Conservation (phyloP, 1,284 basidiomycete species). For the Trichosporon faecale region DNA sequence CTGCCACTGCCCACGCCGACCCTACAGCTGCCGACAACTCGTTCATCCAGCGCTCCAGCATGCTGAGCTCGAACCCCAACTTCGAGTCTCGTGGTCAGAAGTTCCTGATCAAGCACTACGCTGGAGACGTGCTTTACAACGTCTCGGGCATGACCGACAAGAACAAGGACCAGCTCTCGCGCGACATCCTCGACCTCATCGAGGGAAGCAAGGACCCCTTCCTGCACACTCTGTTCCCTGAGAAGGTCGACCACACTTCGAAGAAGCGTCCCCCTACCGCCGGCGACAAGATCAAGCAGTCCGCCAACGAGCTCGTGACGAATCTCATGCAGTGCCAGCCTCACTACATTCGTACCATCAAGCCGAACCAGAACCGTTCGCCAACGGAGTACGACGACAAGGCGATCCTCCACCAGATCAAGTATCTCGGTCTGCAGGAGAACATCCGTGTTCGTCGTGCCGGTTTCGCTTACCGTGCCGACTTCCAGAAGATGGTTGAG, state of each 20-base stretch:
- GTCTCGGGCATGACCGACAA: constrained; percentile 99
- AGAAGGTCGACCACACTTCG: constrained; percentile 90
- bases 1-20: constrained; percentile 96
- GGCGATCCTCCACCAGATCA: constrained; percentile 96
- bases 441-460: constrained; percentile 96
- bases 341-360: constrained; percentile 98
- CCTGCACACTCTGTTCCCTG: constrained; percentile 85
- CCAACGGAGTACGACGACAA: constrained; percentile 88
- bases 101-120: constrained; percentile 90
- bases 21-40: constrained; percentile 94
- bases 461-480: constrained; percentile 86
- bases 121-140: constrained; percentile 98
- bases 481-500: constrained; percentile 97
- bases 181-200: constrained; percentile 89
- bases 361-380: constrained; percentile 96
- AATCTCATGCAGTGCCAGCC: constrained; percentile 95
- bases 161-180: constrained; percentile 96
- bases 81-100: constrained; percentile 88
- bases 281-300: constrained; percentile 94
- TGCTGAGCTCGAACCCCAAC: constrained; percentile 76
- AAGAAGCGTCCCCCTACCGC: constrained; percentile 98
- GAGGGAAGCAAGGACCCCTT: constrained; percentile 76
- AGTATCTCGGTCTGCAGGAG: constrained; percentile 97
- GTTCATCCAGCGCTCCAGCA: constrained; percentile 86
- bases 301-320: constrained; percentile 90